A percentile compares a stretch with the other conserved stretches of the same genome.
These are phyloP conservation scores for Cyberlindnera bimundalis DNA, from an alignment of 805 yeast species.

Conservation along the genomic window DNA sequence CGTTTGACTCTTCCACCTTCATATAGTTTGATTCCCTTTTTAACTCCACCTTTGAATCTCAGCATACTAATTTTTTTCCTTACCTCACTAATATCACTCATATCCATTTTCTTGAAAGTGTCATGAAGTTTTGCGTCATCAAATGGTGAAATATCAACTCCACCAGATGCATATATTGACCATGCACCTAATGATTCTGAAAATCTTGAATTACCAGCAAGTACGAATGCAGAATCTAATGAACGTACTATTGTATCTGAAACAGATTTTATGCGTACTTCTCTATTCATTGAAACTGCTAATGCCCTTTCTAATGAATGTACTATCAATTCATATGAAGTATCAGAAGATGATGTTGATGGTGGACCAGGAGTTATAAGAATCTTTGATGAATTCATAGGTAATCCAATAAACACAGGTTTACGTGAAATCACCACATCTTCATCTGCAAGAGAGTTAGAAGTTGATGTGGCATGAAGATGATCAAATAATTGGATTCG, in stretches of 20 bases:
- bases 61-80: constrained; percentile 45
- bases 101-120: constrained; percentile 24
- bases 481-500: constrained; percentile 68
- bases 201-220: constrained; percentile 61
- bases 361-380: constrained; percentile 27
- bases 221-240: constrained; percentile 47
- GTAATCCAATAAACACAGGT: constrained; percentile 66
- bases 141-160: constrained; percentile 63
- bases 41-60: constrained; percentile 57
- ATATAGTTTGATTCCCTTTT: constrained; percentile 36
- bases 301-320: constrained; percentile 58
- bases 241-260: constrained; percentile 33
- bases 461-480: constrained; percentile 10
- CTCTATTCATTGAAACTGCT: constrained; percentile 38
- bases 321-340: constrained; percentile 49
- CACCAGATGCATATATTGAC: constrained; percentile 68
- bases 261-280: constrained; percentile 30
- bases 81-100: constrained; percentile 21
- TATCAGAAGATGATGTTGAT: constrained; percentile 31
- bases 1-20: constrained; percentile 33
- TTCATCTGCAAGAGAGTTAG: constrained; percentile 31
- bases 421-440: constrained; percentile 42
- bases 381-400: constrained; percentile 57
- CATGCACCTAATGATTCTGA: constrained; percentile 65
- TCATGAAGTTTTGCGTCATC: constrained; percentile 42